phyloP scores from a whole-genome alignment of 2,329 filamentous ascomycete genomes.

The Ophiocordyceps polyrhachis-furcata region DNA sequence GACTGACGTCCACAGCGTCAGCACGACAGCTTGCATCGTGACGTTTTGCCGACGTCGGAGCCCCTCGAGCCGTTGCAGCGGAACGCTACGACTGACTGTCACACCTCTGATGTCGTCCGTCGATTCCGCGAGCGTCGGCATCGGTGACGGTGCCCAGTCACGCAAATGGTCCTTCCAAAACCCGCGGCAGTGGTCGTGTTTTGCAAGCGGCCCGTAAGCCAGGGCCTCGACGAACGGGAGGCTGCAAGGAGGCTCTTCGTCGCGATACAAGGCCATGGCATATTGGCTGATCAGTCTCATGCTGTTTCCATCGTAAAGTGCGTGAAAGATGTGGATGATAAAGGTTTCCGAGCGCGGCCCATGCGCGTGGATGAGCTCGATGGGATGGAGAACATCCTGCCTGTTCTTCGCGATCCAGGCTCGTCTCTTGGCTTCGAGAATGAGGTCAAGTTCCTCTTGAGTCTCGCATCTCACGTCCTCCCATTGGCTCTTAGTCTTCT shows the following conservation, averaged over 20 bases:
- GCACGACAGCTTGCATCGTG: slow-evolving; percentile 61
- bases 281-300: slow-evolving; percentile 46
- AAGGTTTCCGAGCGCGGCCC: slow-evolving; percentile 19
- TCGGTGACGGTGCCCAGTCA: slow-evolving; percentile 7
- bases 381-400: slow-evolving; percentile 26
- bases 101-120: neutral
- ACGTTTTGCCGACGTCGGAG: slow-evolving; percentile 43
- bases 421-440: slow-evolving; percentile 17
- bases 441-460: slow-evolving; percentile 12
- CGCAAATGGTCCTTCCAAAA: slow-evolving; percentile 52
- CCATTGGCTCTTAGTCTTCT: slow-evolving; percentile 24
- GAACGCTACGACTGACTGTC: slow-evolving; percentile 9
- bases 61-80: slow-evolving; percentile 25
- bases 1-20: slow-evolving; percentile 53
- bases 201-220: slow-evolving; percentile 46
- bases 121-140: slow-evolving; percentile 3
- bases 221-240: slow-evolving; percentile 49
- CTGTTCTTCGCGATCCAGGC: slow-evolving; percentile 37
- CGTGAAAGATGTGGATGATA: slow-evolving; percentile 61
- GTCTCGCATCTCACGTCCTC: slow-evolving; percentile 12
- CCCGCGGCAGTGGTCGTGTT: slow-evolving; percentile 17
- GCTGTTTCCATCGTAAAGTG: slow-evolving; percentile 70
- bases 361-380: slow-evolving; percentile 28
- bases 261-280: slow-evolving; percentile 19
- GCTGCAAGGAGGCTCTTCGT: slow-evolving; percentile 10